phyloP scores from a whole-genome alignment of 805 yeast genomes.

The Yarrowia porcina region DNA sequence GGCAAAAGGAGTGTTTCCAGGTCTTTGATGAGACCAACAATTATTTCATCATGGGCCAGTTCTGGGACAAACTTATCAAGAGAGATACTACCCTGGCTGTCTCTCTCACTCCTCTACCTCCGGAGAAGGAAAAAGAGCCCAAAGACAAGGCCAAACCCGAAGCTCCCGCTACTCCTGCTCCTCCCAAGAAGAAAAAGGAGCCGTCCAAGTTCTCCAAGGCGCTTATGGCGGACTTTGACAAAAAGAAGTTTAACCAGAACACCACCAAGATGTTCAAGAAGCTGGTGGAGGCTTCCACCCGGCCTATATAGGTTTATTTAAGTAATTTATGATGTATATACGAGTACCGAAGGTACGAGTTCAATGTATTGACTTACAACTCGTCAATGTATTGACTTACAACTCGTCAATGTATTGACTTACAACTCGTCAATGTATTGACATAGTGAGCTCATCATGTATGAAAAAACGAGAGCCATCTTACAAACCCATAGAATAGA shows the following conservation, averaged over 20 bases:
- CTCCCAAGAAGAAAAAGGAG: conserved; percentile 1
- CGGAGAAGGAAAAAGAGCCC: conserved; percentile 8
- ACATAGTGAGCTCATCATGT: too few species aligned
- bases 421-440: too few species aligned
- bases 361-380: too few species aligned
- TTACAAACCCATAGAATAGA: too few species aligned
- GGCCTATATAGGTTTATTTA: not conserved
- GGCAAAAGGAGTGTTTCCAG: conserved; percentile 18
- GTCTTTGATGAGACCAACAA: conserved; percentile 19
- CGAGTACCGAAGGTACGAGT: too few species aligned
- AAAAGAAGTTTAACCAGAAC: conserved; percentile 5
- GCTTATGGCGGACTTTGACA: conserved; percentile 1
- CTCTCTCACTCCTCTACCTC: conserved; percentile 1
- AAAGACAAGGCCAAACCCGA: not conserved
- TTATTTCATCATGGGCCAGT: conserved; percentile 18
- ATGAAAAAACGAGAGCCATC: too few species aligned
- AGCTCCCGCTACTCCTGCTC: not conserved
- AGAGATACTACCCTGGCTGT: not conserved
- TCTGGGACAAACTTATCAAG: conserved; percentile 11
- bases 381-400: too few species aligned
- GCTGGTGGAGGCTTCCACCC: not conserved
- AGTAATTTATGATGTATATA: not conserved
- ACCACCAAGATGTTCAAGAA: conserved; percentile 17
- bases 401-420: too few species aligned
- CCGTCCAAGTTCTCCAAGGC: conserved; percentile 15